Conservation (phyloP, 1,139 yeast species). For the Debaryomyces singareniensis region DNA sequence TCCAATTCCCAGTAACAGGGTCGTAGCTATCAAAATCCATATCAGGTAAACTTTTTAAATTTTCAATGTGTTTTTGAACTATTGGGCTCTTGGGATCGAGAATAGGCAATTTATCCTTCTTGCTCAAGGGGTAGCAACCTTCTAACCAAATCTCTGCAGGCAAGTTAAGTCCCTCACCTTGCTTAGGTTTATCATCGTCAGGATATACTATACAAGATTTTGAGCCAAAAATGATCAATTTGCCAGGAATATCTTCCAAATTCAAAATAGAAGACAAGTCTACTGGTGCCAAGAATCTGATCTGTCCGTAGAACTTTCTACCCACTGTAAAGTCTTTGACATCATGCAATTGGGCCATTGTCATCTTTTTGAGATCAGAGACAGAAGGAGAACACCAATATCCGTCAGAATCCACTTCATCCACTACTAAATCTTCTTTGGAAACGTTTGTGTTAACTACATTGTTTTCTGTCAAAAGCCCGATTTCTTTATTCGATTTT, state of each 20-base stretch:
- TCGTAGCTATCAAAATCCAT: constrained; percentile 72
- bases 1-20: constrained; percentile 77
- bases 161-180: constrained; percentile 80
- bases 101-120: constrained; percentile 66
- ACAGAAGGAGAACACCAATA: constrained; percentile 85
- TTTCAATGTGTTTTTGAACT: constrained; percentile 61
- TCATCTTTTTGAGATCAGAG: constrained; percentile 50
- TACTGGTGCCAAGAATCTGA: constrained; percentile 74
- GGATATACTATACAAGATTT: constrained; percentile 72
- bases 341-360: constrained; percentile 57
- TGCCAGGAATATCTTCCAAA: constrained; percentile 59
- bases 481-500: constrained; percentile 7
- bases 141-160: constrained; percentile 69
- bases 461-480: constrained; percentile 2
- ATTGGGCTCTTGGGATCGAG: constrained; percentile 73
- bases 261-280: constrained; percentile 65
- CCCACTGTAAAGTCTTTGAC: constrained; percentile 74
- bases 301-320: constrained; percentile 68
- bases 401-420: constrained; percentile 50
- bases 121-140: constrained; percentile 72
- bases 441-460: constrained; percentile 14
- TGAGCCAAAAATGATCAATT: constrained; percentile 53
- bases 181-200: constrained; percentile 52
- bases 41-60: constrained; percentile 54
- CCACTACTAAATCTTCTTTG: constrained; percentile 24